Evolutionary conservation across 805 yeast genomes (phyloP), one percentile per base, ranked within the genome.

Genomic region (Candida arabinofermentans): DNA sequence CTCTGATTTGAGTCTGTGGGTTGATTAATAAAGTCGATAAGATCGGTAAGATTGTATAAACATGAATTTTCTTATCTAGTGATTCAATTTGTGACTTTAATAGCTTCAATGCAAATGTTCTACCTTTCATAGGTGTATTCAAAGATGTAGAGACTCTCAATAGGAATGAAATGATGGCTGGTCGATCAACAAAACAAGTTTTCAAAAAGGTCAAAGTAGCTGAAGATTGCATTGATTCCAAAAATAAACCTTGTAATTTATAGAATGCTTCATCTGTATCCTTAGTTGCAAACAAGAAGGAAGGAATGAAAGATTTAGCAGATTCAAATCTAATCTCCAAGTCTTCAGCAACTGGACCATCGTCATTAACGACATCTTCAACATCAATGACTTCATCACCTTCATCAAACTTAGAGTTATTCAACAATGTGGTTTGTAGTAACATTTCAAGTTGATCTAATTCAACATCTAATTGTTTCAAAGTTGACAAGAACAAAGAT

Each of bases 351-450:
- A 49, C 46, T n/a, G 47, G 54, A 7, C 47, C 44, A n/a, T 47
- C 54, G 27, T 34, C 57, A 8, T 45, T 58, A 17, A 34, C 53
- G 8, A 51, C 57, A 8, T 55, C 60, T 14, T 46, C 57, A n/a
- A 51, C 48, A 19, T 58, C 46, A 19, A 62, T 44, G 37, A 61
- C 53, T 2, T 65, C 65, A 24, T 58, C 67, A 19, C 59, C 55
- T 4, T 49, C 55, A 17, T 53, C 51, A 22, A 9, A 10, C 3
- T 16, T 18, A 9, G 46, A 36, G 22, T 45, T 41, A 2, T 48
- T 50, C 22, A 62, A 52, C 39, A 88, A 62, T 0, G 90, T 80
- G 1, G 83, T 72, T 63, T 86, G 85, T 35, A 87, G 65, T 40
- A 74, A 71, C 70, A 88, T 75, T 65, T 83, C 90, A 23, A 82